phyloP scores from a whole-genome alignment of 257 asterid species.

The Nicotiana sylvestris region DNA sequence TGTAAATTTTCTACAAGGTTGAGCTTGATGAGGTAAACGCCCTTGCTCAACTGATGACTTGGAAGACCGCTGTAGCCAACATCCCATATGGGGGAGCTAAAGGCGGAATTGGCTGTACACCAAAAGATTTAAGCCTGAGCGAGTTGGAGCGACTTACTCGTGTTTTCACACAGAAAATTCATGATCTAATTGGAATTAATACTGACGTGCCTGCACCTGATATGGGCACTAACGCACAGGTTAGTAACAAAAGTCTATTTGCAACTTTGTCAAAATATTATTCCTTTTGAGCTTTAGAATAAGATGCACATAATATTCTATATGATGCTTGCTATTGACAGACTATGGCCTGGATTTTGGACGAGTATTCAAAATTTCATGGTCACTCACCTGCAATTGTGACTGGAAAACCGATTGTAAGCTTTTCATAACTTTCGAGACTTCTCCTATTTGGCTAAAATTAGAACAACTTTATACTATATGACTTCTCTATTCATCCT shows the following conservation, averaged over 20 bases:
- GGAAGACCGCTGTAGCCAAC: conserved; percentile 97
- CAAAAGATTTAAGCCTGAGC: conserved; percentile 64
- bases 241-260: conserved; percentile 11
- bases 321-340: conserved; percentile 27
- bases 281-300: neutral
- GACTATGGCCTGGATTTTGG: conserved; percentile 99
- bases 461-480: neutral
- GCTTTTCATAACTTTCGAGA: conserved; percentile 9
- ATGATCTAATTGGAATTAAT: conserved; percentile 86
- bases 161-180: conserved; percentile 92
- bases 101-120: conserved; percentile 91
- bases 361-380: conserved; percentile 92
- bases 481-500: conserved; percentile 6
- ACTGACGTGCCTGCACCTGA: conserved; percentile 98
- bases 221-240: conserved; percentile 99
- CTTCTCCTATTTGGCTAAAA: neutral
- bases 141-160: conserved; percentile 97
- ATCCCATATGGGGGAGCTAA: conserved; percentile 97
- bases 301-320: neutral
- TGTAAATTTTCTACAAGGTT: conserved; percentile 40
- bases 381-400: conserved; percentile 95
- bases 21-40: conserved; percentile 98
- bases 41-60: conserved; percentile 97
- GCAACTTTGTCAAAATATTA: neutral
- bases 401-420: conserved; percentile 91